These are phyloP conservation scores for Citrullus mucosospermus DNA, from an alignment of 306 rosid genomes.

Conservation along the genomic window DNA sequence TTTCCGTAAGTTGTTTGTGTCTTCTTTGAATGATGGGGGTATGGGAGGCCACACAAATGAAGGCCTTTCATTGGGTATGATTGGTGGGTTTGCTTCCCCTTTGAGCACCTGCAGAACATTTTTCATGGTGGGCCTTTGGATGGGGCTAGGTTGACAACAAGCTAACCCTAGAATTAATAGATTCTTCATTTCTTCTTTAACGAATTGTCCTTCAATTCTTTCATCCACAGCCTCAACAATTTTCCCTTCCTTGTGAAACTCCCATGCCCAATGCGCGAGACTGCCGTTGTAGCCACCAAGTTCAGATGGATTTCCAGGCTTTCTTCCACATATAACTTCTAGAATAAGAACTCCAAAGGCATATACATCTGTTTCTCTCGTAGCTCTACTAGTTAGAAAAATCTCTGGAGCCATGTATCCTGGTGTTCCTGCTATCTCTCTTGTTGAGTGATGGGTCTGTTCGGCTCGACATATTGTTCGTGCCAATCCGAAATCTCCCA, in stretches of 20 bases:
- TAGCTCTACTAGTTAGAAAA: conserved; percentile 47
- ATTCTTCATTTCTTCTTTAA: conserved; percentile 9
- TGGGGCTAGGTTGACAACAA: conserved; percentile 75
- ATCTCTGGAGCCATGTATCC: conserved; percentile 86
- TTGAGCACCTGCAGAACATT: conserved; percentile 43
- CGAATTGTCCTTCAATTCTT: conserved; percentile 16
- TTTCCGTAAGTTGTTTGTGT: background rate
- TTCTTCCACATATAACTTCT: conserved; percentile 58
- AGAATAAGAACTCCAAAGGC: conserved; percentile 60
- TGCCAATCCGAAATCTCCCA: conserved; percentile 85
- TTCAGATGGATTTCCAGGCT: conserved; percentile 30
- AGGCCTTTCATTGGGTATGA: conserved; percentile 39
- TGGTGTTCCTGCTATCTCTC: conserved; percentile 73
- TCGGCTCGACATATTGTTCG: conserved; percentile 35
- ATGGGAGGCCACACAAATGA: conserved; percentile 38
- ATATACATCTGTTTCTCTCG: conserved; percentile 61
- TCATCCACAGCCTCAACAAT: conserved; percentile 32
- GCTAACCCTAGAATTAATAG: conserved; percentile 52
- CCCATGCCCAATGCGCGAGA: conserved; percentile 64
- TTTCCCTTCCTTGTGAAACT: conserved; percentile 25
- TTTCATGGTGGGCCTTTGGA: conserved; percentile 49
- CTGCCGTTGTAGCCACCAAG: conserved; percentile 32
- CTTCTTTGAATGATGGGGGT: conserved; percentile 35
- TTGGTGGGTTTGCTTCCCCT: conserved; percentile 40
- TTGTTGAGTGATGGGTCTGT: conserved; percentile 60